Percentiles rank a stretch among this genome's conserved stretches.
phyloP scores from a whole-genome alignment of 192 early-diverging fungal species.

The Gigaspora rosea region DNA sequence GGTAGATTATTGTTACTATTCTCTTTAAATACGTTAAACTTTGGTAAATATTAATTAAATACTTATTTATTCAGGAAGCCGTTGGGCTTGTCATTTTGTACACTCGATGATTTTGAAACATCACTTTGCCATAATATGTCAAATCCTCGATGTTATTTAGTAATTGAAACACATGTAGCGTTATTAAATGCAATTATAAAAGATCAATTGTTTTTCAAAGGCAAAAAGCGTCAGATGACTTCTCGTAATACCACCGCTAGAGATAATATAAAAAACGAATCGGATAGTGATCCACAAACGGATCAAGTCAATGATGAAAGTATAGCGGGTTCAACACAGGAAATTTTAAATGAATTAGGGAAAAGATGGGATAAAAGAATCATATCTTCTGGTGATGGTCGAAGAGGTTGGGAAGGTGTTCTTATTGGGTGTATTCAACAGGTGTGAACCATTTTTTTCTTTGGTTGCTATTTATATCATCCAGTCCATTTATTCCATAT shows the following conservation, averaged over 20 bases:
- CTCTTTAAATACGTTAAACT: neutral
- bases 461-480: neutral
- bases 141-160: neutral
- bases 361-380: conserved; percentile 46
- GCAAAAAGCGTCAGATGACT: neutral
- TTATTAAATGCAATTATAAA: too few relatives aligned
- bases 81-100: conserved; percentile 5
- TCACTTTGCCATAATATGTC: neutral
- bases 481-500: neutral
- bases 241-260: too few relatives aligned
- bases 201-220: too few relatives aligned
- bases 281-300: too few relatives aligned
- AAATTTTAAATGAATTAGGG: conserved; percentile 43
- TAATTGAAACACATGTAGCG: too few relatives aligned
- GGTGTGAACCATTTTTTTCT: conserved; percentile 27
- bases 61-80: conserved; percentile 33
- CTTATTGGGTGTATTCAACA: conserved; percentile 55
- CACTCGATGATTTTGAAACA: neutral
- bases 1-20: conserved; percentile 31
- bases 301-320: too few relatives aligned
- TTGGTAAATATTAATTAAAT: conserved; percentile 18
- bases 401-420: conserved; percentile 50
- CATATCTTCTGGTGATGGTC: conserved; percentile 33
- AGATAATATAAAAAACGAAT: too few relatives aligned
- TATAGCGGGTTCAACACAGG: conserved; percentile 22